These are phyloP conservation scores for Sarocladium strictum DNA, from an alignment of 2,329 filamentous ascomycete genomes.

Conservation along the genomic window DNA sequence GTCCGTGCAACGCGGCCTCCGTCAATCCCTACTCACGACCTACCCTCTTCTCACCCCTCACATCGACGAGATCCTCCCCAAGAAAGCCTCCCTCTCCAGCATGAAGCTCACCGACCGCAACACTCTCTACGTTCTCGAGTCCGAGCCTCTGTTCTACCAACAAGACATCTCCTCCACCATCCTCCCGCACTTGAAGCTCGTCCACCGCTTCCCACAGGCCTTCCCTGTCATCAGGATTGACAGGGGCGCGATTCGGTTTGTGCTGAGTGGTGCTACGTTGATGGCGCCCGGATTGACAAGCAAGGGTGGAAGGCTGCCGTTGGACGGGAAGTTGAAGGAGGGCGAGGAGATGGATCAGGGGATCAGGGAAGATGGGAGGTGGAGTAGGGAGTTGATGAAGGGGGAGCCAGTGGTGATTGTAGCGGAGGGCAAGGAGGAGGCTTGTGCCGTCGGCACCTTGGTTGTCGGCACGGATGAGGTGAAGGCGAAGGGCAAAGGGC, in stretches of 20 bases:
- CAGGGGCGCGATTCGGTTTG: constrained; percentile 92
- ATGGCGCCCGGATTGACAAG: constrained; percentile 95
- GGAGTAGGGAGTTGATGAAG: constrained; percentile 64
- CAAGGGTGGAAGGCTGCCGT: constrained; percentile 71
- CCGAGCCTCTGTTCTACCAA: constrained; percentile 85
- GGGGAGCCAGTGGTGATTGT: constrained; percentile 83
- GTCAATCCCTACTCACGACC: constrained; percentile 72
- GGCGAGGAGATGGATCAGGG: constrained; percentile 37
- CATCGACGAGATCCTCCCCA: constrained; percentile 92
- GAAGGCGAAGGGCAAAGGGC: constrained; percentile 89
- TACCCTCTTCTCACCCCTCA: constrained; percentile 81
- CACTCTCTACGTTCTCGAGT: constrained; percentile 78
- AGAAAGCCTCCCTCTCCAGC: constrained; percentile 84
- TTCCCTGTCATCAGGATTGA: constrained; percentile 88
- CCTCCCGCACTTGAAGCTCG: constrained; percentile 80
- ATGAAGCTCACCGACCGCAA: constrained; percentile 91
- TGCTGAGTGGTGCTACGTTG: constrained; percentile 84
- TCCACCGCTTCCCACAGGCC: constrained; percentile 82
- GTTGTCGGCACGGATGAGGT: constrained; percentile 85
- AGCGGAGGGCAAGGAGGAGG: constrained; percentile 90
- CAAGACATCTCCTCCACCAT: constrained; percentile 65
- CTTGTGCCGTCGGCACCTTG: constrained; percentile 80
- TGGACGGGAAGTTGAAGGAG: constrained; percentile 33
- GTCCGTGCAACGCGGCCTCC: constrained; percentile 82
- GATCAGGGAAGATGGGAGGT: constrained; percentile 44